Evolutionary conservation across 2,329 filamentous ascomycete genomes (phyloP), one percentile per base, ranked within the genome.

Genomic region (Sclerotinia nivalis): DNA sequence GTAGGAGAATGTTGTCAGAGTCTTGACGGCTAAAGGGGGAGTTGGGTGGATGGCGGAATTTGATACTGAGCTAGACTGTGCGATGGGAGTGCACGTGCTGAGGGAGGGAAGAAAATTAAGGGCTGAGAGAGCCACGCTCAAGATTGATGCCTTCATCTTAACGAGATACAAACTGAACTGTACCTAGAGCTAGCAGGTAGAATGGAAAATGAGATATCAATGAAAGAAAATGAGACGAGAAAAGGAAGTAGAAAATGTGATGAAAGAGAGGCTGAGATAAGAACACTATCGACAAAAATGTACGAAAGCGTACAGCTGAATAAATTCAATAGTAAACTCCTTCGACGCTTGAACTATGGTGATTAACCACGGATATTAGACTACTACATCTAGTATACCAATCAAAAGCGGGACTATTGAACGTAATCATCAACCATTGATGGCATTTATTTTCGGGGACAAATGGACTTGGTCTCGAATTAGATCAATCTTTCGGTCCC

Each of bases 1-100:
- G 45, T 69, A 67, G 12, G 20, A 52, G 20, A 71, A 71, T 25
- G 65, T 54, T 8, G 69, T 66, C 31, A 73, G 25, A 28, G 68
- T 43, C 28, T 59, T 70, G 6, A 73, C 69, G 8, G 62, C n/a
- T 6, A 73, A 55, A 28, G 71, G 73, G 8, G 73, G 62, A 18
- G 65, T 49, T 15, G 62, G 40, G 25, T 20, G 28, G 34, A 12
- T 8, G 2, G 9, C 25, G n/a, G 37, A 50, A 49, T 45, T 20
- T 34, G 20, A 12, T 8, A 49, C 20, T 7, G 59, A 49, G 20
- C 28, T 47, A 13, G 25, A 22, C 3, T 13, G 20, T 31, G 55
- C 9, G 15, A 68, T 68, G 6, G 66, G 66, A 15, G 34, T 64
- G 49, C 45, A 50, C 8, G 66, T 69, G 47, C 25, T 45, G 18